A percentile compares a stretch with the other conserved stretches of the same genome.
phyloP scores from a whole-genome alignment of 106 monocot genomes.

The Triglochin maritima region DNA sequence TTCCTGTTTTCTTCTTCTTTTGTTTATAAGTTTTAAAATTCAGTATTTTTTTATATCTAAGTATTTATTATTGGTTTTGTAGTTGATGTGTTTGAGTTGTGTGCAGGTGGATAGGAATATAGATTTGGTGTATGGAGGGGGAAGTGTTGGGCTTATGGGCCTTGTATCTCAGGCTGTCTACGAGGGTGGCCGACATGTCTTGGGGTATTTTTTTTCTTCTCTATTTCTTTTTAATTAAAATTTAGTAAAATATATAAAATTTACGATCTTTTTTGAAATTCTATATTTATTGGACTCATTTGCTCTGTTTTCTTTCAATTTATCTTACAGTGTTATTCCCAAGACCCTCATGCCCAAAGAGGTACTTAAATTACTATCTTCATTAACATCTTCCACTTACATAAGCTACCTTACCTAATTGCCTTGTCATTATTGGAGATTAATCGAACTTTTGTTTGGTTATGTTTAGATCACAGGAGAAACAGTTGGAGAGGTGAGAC shows the following conservation, averaged over 20 bases:
- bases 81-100: neutral
- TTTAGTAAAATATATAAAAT: neutral
- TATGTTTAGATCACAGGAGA: slow-evolving; percentile 19
- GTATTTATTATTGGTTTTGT: neutral
- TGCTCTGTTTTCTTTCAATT: neutral
- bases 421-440: too few relatives aligned
- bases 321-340: slow-evolving; percentile 25
- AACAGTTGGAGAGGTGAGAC: slow-evolving; percentile 17
- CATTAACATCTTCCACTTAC: too few relatives aligned
- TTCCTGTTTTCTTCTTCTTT: too few relatives aligned
- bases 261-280: too few relatives aligned
- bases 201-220: slow-evolving; percentile 29
- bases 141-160: slow-evolving; percentile 54
- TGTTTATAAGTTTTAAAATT: too few relatives aligned
- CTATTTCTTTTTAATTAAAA: neutral
- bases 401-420: too few relatives aligned
- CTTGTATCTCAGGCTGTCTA: slow-evolving; percentile 48
- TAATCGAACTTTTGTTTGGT: neutral
- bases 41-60: too few relatives aligned
- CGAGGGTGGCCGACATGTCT: slow-evolving; percentile 51
- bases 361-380: slow-evolving; percentile 4
- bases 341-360: slow-evolving; percentile 31
- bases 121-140: slow-evolving; percentile 52
- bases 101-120: slow-evolving; percentile 42
- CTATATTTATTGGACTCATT: neutral